These are phyloP conservation scores for Chaetomium olivaceum DNA, from an alignment of 2,329 filamentous ascomycete species.

Conservation along the genomic window DNA sequence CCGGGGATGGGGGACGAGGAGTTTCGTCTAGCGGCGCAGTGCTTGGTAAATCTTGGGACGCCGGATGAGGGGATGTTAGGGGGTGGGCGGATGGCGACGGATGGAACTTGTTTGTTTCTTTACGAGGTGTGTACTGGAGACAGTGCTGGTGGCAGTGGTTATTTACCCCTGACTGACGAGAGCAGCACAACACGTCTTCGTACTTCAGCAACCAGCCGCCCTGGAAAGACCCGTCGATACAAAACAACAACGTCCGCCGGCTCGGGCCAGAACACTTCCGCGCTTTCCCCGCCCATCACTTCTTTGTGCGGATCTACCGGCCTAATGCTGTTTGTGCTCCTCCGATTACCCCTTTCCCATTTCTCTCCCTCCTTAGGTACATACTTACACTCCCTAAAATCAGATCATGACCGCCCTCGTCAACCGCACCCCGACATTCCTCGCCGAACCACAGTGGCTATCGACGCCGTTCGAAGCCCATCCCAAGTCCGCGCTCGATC, in stretches of 20 bases:
- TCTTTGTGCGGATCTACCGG: slow-evolving; percentile 57
- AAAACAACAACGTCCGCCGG: slow-evolving; percentile 42
- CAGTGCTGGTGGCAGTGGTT: not conserved
- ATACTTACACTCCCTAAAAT: not conserved
- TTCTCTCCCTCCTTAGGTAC: no score
- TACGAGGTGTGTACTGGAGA: slow-evolving; percentile 49
- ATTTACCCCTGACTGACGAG: slow-evolving; percentile 16
- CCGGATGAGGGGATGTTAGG: slow-evolving; percentile 33
- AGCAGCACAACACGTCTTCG: slow-evolving; percentile 49
- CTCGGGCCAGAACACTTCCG: slow-evolving; percentile 50
- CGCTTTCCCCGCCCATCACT: slow-evolving; percentile 58
- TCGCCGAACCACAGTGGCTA: slow-evolving; percentile 54
- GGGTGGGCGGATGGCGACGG: slow-evolving; percentile 29
- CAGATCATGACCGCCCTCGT: slow-evolving; percentile 52
- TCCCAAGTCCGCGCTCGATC: slow-evolving; percentile 53
- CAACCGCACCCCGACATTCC: slow-evolving; percentile 51
- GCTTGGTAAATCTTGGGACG: slow-evolving; percentile 45
- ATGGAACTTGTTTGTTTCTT: slow-evolving; percentile 52
- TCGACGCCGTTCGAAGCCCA: slow-evolving; percentile 54
- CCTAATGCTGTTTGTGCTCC: slow-evolving; percentile 50
- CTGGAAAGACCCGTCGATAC: slow-evolving; percentile 42
- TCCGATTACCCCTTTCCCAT: not conserved
- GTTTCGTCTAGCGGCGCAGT: slow-evolving; percentile 47
- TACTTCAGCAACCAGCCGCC: slow-evolving; percentile 38
- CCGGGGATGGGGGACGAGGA: slow-evolving; percentile 40